phyloP scores from a whole-genome alignment of 192 early-diverging fungal genomes.

The Phycomyces blakesleeanus region DNA sequence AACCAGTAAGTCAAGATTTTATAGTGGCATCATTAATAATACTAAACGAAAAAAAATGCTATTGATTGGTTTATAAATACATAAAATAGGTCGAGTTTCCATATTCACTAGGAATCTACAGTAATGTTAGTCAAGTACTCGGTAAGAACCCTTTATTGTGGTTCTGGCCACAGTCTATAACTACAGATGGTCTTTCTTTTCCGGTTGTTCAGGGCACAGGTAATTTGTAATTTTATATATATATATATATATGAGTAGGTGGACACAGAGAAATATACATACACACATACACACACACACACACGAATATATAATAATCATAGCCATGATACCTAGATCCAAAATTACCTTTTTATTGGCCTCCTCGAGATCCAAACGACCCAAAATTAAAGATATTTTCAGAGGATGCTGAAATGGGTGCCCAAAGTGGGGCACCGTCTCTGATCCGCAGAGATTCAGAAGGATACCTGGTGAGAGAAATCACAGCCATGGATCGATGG shows the following conservation, averaged over 20 bases:
- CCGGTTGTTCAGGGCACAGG: no score
- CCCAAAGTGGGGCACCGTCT: background rate
- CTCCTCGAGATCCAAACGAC: conserved; percentile 30
- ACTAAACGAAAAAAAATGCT: no score
- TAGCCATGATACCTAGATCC: conserved; percentile 12
- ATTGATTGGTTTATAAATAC: no score
- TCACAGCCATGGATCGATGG: conserved; percentile 30
- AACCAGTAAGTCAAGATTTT: conserved; percentile 27
- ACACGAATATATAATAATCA: no score
- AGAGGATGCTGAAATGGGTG: background rate
- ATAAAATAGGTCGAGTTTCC: background rate
- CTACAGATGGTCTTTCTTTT: background rate
- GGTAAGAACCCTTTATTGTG: background rate
- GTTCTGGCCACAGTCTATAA: background rate
- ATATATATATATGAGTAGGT: background rate
- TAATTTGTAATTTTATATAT: background rate
- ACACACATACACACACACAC: no score
- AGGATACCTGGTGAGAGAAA: conserved; percentile 35
- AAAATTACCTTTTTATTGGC: conserved; percentile 22
- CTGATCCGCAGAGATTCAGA: conserved; percentile 38
- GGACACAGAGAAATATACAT: no score
- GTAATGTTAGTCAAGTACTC: background rate
- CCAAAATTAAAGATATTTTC: conserved; percentile 8
- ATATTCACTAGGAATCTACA: background rate
- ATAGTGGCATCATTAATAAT: no score